Evolutionary conservation across 148 eudicot genomes (phyloP), one percentile per base, ranked within the genome.

Genomic region (Pouteria glomerata): DNA sequence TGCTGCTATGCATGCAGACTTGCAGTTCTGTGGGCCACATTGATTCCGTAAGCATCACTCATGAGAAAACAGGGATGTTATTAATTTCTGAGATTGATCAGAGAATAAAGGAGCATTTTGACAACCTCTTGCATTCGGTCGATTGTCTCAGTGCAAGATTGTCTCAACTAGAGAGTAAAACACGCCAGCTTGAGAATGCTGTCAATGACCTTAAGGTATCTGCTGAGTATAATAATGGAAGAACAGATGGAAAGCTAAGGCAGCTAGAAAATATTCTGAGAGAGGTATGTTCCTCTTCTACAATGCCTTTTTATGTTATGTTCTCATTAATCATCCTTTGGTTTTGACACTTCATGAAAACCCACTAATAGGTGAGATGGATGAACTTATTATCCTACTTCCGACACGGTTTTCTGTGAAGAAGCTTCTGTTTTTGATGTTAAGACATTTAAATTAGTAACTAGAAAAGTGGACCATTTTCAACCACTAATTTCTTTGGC

Each of bases 101-200:
- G 30, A 30, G 47, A 12, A 66, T 74, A 18, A 57, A 74, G n/a
- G 29, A 73, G 19, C 70, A 73, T 26, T 51, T 57, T 41, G 76
- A 73, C 52, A 21, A 55, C 55, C 31, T 77, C 42, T 57, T 72
- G 29, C 76, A 60, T 66, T 65, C 62, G 31, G 67, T 77, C 37
- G 72, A 77, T 44, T 72, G 66, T 51, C 67, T 68, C 30, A 77
- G 76, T 72, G 72, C 80, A 45, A 63, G 68, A 11, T 59, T 78
- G 39, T 53, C 73, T 51, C 74, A 69, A 62, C 67, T 73, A 1
- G 77, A 78, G 72, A 72, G 31, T 34, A 67, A 65, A 63, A 78
- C 52, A 3, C 35, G 39, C 69, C 63, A 59, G 23, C 72, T 77
- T 50, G 80, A 77, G 50, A 66, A 77, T 45, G 42, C 72, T 1